Conservation (phyloP, 1,284 basidiomycete genomes). For the Heterobasidion irregulare region DNA sequence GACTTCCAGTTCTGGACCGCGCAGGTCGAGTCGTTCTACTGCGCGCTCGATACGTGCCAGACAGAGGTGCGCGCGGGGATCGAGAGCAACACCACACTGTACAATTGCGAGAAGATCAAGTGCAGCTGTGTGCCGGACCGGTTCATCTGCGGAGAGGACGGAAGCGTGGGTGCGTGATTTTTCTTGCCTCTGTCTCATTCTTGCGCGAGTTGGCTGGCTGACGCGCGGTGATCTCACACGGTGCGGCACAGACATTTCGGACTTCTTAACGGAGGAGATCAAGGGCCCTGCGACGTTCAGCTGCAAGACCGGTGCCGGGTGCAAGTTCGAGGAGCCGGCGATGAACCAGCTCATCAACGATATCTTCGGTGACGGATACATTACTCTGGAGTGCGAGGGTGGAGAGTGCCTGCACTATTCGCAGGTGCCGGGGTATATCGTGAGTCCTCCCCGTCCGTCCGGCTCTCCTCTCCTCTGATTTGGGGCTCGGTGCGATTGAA, state of each 20-base stretch:
- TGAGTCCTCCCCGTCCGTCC: conserved; percentile 23
- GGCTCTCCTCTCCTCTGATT: too few species aligned
- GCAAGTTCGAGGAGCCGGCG: conserved; percentile 89
- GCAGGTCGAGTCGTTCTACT: conserved; percentile 92
- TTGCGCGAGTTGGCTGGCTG: background rate
- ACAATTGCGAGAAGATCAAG: conserved; percentile 76
- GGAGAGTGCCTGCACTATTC: conserved; percentile 94
- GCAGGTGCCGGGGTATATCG: conserved; percentile 87
- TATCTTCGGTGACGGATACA: conserved; percentile 89
- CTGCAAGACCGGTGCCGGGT: conserved; percentile 69
- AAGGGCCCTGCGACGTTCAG: conserved; percentile 86
- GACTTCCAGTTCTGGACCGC: conserved; percentile 98
- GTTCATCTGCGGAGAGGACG: conserved; percentile 94
- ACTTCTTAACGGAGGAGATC: conserved; percentile 88
- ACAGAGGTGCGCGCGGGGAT: conserved; percentile 46
- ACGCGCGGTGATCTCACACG: too few species aligned
- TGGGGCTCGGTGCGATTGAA: too few species aligned
- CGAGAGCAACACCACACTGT: conserved; percentile 67
- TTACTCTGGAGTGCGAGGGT: conserved; percentile 80
- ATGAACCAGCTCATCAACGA: conserved; percentile 94
- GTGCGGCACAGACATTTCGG: conserved; percentile 70
- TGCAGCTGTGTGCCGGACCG: conserved; percentile 89
- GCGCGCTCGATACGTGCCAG: conserved; percentile 65
- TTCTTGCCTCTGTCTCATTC: background rate
- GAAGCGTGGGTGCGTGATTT: conserved; percentile 74